Conservation (phyloP, 148 eudicot species). For the Fagopyrum esculentum region DNA sequence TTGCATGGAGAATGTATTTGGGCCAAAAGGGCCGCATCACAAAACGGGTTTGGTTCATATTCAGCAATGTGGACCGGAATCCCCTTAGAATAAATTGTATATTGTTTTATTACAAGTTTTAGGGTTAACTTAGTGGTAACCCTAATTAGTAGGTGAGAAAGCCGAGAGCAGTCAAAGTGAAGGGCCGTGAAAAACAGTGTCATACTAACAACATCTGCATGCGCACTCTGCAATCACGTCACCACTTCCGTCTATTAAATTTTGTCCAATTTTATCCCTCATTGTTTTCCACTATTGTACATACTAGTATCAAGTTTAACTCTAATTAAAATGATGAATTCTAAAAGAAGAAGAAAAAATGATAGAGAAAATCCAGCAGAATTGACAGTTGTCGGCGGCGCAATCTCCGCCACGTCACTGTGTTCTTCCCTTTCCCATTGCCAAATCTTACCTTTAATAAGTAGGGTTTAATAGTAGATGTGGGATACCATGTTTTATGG, state of each 20-base stretch:
- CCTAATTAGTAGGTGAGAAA: neutral
- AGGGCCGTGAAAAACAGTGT: slow-evolving; percentile 3
- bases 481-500: too few relatives aligned
- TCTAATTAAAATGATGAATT: too few relatives aligned
- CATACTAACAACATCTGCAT: neutral
- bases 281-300: too few relatives aligned
- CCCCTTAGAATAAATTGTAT: neutral
- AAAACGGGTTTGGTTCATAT: too few relatives aligned
- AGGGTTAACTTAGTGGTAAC: neutral
- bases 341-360: neutral
- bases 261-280: too few relatives aligned
- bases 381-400: neutral
- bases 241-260: neutral
- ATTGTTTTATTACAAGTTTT: neutral
- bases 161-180: neutral
- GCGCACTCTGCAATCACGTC: neutral
- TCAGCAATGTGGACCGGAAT: neutral
- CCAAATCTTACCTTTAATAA: too few relatives aligned
- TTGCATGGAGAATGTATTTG: neutral
- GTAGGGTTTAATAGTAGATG: too few relatives aligned
- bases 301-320: too few relatives aligned
- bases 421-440: too few relatives aligned
- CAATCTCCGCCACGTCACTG: slow-evolving; percentile 7
- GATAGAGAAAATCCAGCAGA: neutral
- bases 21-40: neutral